A percentile compares a stretch with the other conserved stretches of the same genome.
phyloP scores from a whole-genome alignment of 495 filamentous ascomycete genomes.

The Penicillium salamii region DNA sequence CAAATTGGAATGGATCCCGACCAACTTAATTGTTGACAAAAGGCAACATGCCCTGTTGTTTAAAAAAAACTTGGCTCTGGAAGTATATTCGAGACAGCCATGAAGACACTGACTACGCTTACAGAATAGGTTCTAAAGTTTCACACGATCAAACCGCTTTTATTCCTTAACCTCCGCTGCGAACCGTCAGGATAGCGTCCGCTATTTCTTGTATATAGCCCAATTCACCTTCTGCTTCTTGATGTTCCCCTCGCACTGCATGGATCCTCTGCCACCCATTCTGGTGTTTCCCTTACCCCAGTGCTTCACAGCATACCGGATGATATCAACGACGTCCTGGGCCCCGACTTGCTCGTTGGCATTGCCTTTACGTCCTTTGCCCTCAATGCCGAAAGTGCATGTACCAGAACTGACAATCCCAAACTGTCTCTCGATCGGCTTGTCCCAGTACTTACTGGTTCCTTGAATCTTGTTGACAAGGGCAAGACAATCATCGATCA shows the following conservation, averaged over 20 bases:
- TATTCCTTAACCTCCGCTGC: too few species aligned
- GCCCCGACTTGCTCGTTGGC: neutral
- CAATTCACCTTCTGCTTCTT: neutral
- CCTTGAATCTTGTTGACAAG: slow-evolving; percentile 35
- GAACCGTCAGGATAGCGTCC: neutral
- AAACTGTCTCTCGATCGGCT: neutral
- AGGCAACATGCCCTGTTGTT: too few species aligned
- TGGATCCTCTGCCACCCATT: neutral
- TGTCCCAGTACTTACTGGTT: neutral
- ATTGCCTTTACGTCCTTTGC: neutral
- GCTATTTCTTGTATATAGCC: neutral
- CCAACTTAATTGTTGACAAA: too few species aligned
- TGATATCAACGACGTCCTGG: neutral
- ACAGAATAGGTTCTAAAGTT: too few species aligned
- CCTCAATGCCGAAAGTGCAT: neutral
- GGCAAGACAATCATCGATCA: slow-evolving; percentile 22
- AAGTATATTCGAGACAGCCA: too few species aligned
- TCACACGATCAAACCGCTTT: too few species aligned
- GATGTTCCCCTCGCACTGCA: neutral
- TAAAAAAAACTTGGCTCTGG: too few species aligned
- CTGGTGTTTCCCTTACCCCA: neutral
- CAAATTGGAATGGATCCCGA: too few species aligned
- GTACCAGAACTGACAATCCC: neutral
- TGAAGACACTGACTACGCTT: too few species aligned
- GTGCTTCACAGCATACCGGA: neutral